Evolutionary conservation across 1,139 yeast species (phyloP).

Genomic region (Nakaseomyces nivariensis): DNA sequence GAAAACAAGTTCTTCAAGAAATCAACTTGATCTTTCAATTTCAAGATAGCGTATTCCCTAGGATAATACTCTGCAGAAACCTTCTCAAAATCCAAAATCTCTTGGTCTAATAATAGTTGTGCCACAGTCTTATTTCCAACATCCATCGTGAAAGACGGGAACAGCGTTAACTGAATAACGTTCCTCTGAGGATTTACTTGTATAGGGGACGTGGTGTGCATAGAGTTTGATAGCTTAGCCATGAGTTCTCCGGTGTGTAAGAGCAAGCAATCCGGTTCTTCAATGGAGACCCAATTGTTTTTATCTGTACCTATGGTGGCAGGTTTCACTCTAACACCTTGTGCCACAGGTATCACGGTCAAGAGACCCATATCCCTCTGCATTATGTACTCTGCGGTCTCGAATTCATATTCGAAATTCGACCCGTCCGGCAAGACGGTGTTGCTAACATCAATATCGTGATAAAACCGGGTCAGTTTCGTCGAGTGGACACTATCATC

Average conservation of each 20-base stretch:
- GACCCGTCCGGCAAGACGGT: constrained; percentile 12
- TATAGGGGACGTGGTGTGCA: constrained; percentile 20
- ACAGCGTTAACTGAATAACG: constrained; percentile 15
- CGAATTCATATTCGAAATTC: constrained; percentile 15
- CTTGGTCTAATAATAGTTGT: constrained; percentile 13
- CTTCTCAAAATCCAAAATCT: constrained; percentile 19
- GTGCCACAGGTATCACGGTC: constrained; percentile 21
- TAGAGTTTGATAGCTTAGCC: constrained; percentile 15
- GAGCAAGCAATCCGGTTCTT: constrained; percentile 24
- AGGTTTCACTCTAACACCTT: constrained; percentile 19
- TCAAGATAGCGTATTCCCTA: constrained; percentile 11
- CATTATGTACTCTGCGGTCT: constrained; percentile 10
- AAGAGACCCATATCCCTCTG: constrained; percentile 18
- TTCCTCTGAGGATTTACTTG: constrained; percentile 15
- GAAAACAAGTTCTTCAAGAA: constrained; percentile 20
- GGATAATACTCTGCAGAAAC: constrained; percentile 18
- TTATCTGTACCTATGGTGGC: constrained; percentile 17
- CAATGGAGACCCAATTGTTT: constrained; percentile 19
- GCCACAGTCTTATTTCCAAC: constrained; percentile 9
- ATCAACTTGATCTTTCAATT: constrained; percentile 11
- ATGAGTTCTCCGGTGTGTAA: constrained; percentile 24
- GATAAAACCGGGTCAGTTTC: constrained; percentile 15
- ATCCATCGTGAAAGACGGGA: constrained; percentile 13
- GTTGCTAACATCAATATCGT: constrained; percentile 3
- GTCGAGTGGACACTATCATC: constrained; percentile 6